Percentiles rank a stretch among this genome's conserved stretches.
Conservation (phyloP, 495 filamentous ascomycete species). For the Thermochaetoides thermophila region DNA sequence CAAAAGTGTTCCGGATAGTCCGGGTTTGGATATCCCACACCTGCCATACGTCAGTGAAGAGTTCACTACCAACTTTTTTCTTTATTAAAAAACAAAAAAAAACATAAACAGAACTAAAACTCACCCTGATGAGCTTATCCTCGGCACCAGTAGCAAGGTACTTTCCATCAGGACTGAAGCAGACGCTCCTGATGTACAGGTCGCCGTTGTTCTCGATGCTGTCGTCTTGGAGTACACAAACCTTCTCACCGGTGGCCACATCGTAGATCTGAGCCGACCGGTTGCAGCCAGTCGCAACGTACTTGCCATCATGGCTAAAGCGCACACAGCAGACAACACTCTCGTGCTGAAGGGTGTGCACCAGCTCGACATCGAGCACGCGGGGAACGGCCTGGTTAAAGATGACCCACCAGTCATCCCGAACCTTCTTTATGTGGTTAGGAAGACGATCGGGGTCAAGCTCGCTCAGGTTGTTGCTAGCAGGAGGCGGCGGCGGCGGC, state of each 20-base stretch:
- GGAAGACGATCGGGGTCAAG: slow-evolving; percentile 75
- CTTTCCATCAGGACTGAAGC: slow-evolving; percentile 83
- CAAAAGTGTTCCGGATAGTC: slow-evolving; percentile 67
- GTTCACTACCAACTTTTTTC: not conserved
- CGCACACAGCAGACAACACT: slow-evolving; percentile 85
- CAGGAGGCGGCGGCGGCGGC: slow-evolving; percentile 35
- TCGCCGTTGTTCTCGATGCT: slow-evolving; percentile 71
- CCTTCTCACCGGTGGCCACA: slow-evolving; percentile 59
- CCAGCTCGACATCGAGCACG: slow-evolving; percentile 70
- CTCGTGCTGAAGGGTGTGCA: slow-evolving; percentile 75
- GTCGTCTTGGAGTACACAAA: slow-evolving; percentile 70
- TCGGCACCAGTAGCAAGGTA: slow-evolving; percentile 82
- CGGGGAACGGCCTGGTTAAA: slow-evolving; percentile 79
- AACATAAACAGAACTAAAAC: slow-evolving; percentile 19
- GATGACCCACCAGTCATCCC: slow-evolving; percentile 74
- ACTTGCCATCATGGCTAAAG: slow-evolving; percentile 80
- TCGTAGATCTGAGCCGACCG: slow-evolving; percentile 84
- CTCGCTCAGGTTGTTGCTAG: slow-evolving; percentile 68
- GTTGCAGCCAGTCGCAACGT: slow-evolving; percentile 81
- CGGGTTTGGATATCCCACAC: slow-evolving; percentile 75
- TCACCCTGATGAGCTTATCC: slow-evolving; percentile 79
- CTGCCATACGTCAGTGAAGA: slow-evolving; percentile 25
- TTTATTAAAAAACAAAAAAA: too few species aligned
- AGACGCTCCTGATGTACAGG: slow-evolving; percentile 81
- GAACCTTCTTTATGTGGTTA: slow-evolving; percentile 67